These are phyloP conservation scores for Lotmaria passim DNA, from an alignment of 208 protist genomes.

Conservation along the genomic window DNA sequence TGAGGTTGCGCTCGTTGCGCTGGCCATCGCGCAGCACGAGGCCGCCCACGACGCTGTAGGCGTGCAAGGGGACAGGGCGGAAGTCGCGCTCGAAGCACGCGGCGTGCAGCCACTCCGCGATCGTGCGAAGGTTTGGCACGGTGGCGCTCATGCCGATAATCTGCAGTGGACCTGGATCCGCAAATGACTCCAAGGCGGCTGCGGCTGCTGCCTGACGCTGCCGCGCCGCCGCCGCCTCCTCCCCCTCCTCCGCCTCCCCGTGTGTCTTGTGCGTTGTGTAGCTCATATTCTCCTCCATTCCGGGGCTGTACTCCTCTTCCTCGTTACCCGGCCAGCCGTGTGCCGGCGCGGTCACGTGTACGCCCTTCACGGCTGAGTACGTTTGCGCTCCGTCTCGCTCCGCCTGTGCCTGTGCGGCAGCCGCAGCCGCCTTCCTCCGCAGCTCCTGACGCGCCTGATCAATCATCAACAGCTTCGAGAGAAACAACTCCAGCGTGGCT, in stretches of 20 bases:
- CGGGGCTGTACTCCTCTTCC: neutral
- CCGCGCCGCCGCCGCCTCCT: neutral
- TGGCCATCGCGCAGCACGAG: constrained; percentile 57
- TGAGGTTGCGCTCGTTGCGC: constrained; percentile 50
- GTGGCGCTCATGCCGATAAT: constrained; percentile 95
- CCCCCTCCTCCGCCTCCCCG: neutral
- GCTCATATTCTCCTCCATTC: too few species aligned
- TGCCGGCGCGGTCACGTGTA: neutral
- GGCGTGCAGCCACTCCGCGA: constrained; percentile 87
- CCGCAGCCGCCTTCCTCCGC: neutral
- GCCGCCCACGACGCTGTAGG: constrained; percentile 73
- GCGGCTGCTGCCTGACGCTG: too few species aligned
- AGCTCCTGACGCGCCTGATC: constrained; percentile 15
- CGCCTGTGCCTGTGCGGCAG: too few species aligned
- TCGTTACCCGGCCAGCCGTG: neutral
- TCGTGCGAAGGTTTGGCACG: constrained; percentile 79
- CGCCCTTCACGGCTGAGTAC: too few species aligned
- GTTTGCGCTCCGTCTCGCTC: neutral
- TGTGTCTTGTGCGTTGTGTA: too few species aligned
- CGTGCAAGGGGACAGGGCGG: constrained; percentile 77
- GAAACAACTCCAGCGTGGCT: constrained; percentile 83
- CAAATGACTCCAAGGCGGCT: neutral
- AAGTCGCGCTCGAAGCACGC: constrained; percentile 71
- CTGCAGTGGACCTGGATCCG: constrained; percentile 51
- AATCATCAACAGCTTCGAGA: constrained; percentile 84